Evolutionary conservation across 163 green algal species (phyloP), one percentile per base, ranked within the genome.

Genomic region (Scenedesmus sp.): DNA sequence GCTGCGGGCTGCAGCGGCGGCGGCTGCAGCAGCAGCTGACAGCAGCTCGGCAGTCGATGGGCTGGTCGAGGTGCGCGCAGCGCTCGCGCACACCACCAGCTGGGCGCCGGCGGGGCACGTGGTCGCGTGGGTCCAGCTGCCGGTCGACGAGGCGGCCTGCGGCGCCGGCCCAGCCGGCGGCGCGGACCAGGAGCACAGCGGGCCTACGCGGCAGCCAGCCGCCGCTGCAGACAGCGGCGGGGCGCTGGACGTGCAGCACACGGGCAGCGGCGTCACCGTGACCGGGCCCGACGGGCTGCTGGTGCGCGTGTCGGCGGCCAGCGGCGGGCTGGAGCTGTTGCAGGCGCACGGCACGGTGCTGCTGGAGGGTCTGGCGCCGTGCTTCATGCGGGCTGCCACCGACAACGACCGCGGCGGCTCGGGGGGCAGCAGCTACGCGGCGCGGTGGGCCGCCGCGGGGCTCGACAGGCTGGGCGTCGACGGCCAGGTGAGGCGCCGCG

Each of bases 401-500:
- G 95, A 99, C 89, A 99, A 99, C 84, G 95, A 99, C 89, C 72
- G 88, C 0, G 94, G 94, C 39, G 94, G 94, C 51, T 83, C n/a
- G 0, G 83, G 80, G 2, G 92, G 92, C 54, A 90, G 65, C 63
- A 95, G 90, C 87, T 92, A 95, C 73, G 86, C 89, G 2, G 87
- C 84, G n/a, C 80, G 92, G 4, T 98, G 94, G 94, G 84, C 86
- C 73, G 81, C 83, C 13, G 92, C 94, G 11, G 94, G 94, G 9
- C 85, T 98, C 18, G 92, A 98, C 74, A 54, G 88, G n/a, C 74
- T 97, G 70, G 64, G 54, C 3, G 36, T 84, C 9, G 70, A 70
- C 17, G 58, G 80, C 47, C 18, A 74, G 70, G 70, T 83, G 39
- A 2, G 74, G 5, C 4, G 22, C 39, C n/a, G n/a, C n/a, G n/a